Percentiles rank a stretch among this genome's conserved stretches.
Evolutionary conservation across 2,329 filamentous ascomycete species (phyloP).

Genomic region (Leptographium procerum): DNA sequence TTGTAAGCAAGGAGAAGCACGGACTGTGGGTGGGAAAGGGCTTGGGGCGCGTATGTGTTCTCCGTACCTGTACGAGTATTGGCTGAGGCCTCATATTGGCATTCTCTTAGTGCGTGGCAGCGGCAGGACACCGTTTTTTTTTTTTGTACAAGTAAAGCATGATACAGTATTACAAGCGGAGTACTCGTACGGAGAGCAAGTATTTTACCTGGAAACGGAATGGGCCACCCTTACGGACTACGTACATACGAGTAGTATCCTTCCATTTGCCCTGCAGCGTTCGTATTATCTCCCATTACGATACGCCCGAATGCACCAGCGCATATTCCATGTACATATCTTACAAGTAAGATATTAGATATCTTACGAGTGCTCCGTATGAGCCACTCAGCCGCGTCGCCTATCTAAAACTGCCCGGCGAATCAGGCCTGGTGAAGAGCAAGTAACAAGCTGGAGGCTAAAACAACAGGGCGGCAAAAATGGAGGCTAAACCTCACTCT

Average conservation of each 20-base stretch:
- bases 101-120: background rate
- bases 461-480: background rate
- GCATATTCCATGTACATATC: background rate
- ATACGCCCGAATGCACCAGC: background rate
- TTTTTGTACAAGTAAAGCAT: too few relatives aligned
- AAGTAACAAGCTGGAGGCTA: background rate
- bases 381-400: background rate
- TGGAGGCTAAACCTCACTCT: background rate
- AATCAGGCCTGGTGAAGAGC: background rate
- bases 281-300: too few relatives aligned
- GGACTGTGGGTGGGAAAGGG: background rate
- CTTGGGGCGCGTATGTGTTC: background rate
- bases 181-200: too few relatives aligned
- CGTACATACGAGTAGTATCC: too few relatives aligned
- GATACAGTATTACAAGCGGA: too few relatives aligned
- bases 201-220: background rate
- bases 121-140: background rate
- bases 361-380: background rate
- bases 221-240: background rate
- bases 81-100: background rate
- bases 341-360: background rate
- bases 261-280: background rate
- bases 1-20: background rate
- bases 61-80: background rate
- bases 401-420: background rate